Evolutionary conservation across 116 monocot species (phyloP), one percentile per base, ranked within the genome.

Genomic region (Dioscorea cayenensis): DNA sequence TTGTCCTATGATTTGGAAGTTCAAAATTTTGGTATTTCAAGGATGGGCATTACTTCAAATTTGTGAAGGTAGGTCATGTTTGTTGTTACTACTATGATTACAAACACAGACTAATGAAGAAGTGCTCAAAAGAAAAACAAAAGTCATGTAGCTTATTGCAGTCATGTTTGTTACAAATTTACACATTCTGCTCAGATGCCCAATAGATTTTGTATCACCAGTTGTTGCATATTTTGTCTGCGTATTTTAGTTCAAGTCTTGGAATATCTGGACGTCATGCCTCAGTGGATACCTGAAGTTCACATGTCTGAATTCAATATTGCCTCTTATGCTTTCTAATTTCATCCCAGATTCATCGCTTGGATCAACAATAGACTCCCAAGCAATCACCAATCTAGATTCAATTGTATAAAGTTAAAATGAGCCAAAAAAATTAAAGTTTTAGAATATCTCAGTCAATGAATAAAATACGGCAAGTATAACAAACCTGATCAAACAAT

Each of bases 341-440:
- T 23, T 68, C 18, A 73, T 65, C 27, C 87, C 87, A 22, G 78
- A 73, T 10, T 78, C 77, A 65, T 84, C 71, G 36, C 71, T 81
- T 19, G 81, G 61, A 67, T 88, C 84, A 63, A 88, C 81, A 28
- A 67, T 64, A 5, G 81, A 77, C 29, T 28, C 87, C 91, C 73
- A 99, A 80, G 68, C 90, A 90, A 63, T 99, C 87, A 35, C 91
- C 89, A 86, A 99, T 78, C 97, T 97, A 82, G 18, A 80, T 28
- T 60, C 12, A 62, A 62, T 62, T 17, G 12, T 6, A 23, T 20
- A 27, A 62, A 22, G 21, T 23, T 23, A 11, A 23, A 62, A 62
- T 21, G 23, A 62, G 21, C 25, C 62, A 62, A 5, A 27, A 20
- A 25, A 25, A 23, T 20, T 20, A 11, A 62, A 62, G 23, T 23